A percentile compares a stretch with the other conserved stretches of the same genome.
These are phyloP conservation scores for Chlorociboria aeruginascens DNA, from an alignment of 495 filamentous ascomycete species.

Conservation along the genomic window DNA sequence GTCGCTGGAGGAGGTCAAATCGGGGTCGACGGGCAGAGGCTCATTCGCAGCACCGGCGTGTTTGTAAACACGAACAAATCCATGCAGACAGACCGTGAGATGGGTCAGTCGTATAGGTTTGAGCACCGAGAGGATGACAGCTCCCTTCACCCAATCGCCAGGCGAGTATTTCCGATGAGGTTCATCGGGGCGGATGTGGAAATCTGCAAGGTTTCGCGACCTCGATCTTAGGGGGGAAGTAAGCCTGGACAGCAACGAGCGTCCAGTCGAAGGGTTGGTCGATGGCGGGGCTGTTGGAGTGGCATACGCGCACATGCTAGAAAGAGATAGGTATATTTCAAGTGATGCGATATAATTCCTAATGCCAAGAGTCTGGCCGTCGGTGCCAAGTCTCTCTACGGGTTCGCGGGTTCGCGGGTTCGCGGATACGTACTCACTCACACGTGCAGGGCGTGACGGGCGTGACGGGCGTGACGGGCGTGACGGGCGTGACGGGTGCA, in stretches of 20 bases:
- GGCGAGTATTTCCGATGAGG: conserved; percentile 77
- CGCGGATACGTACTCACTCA: background rate
- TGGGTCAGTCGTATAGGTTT: conserved; percentile 84
- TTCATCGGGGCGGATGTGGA: conserved; percentile 69
- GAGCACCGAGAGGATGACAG: conserved; percentile 67
- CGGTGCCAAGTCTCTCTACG: conserved; percentile 12
- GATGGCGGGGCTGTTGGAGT: conserved; percentile 8
- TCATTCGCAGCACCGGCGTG: conserved; percentile 56
- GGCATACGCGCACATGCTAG: conserved; percentile 20
- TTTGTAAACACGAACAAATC: conserved; percentile 80
- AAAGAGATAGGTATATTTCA: background rate
- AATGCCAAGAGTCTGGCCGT: conserved; percentile 17
- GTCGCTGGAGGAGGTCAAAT: conserved; percentile 32
- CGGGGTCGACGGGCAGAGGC: conserved; percentile 31
- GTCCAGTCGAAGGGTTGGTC: conserved; percentile 12
- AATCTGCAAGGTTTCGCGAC: conserved; percentile 63
- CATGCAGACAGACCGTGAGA: conserved; percentile 76
- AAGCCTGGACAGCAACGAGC: conserved; percentile 46
- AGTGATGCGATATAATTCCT: conserved; percentile 1
- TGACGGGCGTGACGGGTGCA: too few species aligned
- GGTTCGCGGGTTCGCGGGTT: background rate
- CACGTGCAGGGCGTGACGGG: background rate
- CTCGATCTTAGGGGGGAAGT: conserved; percentile 47
- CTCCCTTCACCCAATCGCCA: conserved; percentile 51
- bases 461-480: background rate